Conservation (phyloP, 73 alveolate species). For the Stentor coeruleus region DNA sequence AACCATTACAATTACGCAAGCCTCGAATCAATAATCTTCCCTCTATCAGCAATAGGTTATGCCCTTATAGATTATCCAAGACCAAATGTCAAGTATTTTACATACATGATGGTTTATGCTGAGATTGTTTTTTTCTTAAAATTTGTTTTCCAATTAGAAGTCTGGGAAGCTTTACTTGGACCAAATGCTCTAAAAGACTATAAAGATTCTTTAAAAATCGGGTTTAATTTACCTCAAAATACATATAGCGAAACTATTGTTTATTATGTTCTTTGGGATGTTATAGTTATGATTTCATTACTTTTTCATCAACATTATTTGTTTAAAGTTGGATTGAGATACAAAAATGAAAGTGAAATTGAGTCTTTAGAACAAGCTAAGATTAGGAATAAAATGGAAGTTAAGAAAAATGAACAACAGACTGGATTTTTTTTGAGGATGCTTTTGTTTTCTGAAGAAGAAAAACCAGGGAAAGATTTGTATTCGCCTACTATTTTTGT, state of each 20-base stretch:
- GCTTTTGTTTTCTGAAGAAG: slow-evolving; percentile 40
- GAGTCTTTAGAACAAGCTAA: slow-evolving; percentile 16
- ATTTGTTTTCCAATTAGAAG: background rate
- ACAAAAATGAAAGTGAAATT: background rate
- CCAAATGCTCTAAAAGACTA: background rate
- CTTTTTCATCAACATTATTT: background rate
- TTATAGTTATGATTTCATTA: background rate
- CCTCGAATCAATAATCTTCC: slow-evolving; percentile 17
- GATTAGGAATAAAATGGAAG: background rate
- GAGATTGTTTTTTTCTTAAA: background rate
- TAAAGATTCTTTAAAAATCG: background rate
- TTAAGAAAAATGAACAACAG: background rate
- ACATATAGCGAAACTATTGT: slow-evolving; percentile 2
- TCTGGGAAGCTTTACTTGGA: background rate
- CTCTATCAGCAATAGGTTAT: slow-evolving; percentile 4
- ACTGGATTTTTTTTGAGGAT: background rate
- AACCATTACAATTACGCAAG: slow-evolving; percentile 26
- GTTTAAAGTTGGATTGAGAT: background rate
- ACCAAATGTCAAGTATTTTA: background rate
- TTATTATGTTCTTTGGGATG: slow-evolving; percentile 1
- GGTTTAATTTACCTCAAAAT: background rate
- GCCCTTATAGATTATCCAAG: slow-evolving; percentile 11
- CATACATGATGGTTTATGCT: background rate
- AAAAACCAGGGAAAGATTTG: slow-evolving; percentile 94
- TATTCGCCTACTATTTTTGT: slow-evolving; percentile 66